Base-by-base conservation (phyloP, 495 filamentous ascomycete species). In the Evernia prunastri region DNA sequence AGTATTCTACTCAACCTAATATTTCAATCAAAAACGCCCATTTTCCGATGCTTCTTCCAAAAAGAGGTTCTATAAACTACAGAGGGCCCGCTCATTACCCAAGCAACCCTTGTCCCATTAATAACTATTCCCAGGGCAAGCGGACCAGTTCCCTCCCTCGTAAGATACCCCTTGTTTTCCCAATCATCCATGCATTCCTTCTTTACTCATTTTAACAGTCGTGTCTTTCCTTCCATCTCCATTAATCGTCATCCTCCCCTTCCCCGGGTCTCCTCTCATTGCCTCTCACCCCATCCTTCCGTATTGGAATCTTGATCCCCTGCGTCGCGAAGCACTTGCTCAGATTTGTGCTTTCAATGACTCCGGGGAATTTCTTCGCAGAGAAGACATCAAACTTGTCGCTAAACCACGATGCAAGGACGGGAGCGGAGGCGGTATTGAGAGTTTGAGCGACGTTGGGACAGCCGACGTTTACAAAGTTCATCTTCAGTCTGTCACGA, bases 341-440 rank as follows among this genome's bases (percentile, higher is more conserved):
- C 25, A 98, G 77, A n/a, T 82, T 74, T 3, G 94, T 98, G 72
- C 89, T 93, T 72, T 97, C 93, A 67, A 96, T 95, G 1, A 98
- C 94, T 63, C 94, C 94, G 0, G 94, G 93, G 80, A 98, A 98
- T 68, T 96, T 96, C 82, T 98, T 98, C 40, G 94, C 94, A 8
- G 87, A 92, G 74, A 87, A 97, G 53, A 98, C 94, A 65, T 94
- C 90, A 81, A 98, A 97, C 23, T 85, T 81, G 18, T 96, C 89
- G 42, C 87, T 91, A 73, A 94, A 98, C 67, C 87, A 89, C 4
- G 86, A 88, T 3, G 94, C 94, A 3, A 98, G 83, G 33, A 97
- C 87, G 1, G 89, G 91, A 0, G 91, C 91, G 45, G 83, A 86
- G 53, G 87, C 88, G 33, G 85, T 87, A 73, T 94, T 97, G 65